A percentile compares a stretch with the other conserved stretches of the same genome.
These are phyloP conservation scores for Lecanicillium sp. DNA, from an alignment of 2,329 filamentous ascomycete genomes.

Conservation along the genomic window DNA sequence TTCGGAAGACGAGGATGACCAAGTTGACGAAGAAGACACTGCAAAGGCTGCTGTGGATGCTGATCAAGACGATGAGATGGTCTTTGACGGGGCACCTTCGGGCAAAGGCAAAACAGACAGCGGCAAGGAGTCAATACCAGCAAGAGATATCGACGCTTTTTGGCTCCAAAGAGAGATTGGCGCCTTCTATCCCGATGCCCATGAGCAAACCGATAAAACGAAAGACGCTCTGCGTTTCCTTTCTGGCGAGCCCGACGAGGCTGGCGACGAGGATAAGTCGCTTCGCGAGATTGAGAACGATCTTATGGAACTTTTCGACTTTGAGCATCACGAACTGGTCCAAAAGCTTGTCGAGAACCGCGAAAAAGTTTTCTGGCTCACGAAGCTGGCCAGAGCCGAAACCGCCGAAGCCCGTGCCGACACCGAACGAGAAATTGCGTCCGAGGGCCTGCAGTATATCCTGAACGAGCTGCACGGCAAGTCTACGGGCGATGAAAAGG, in stretches of 20 bases:
- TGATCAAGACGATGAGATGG: slow-evolving; percentile 72
- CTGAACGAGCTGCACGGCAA: slow-evolving; percentile 82
- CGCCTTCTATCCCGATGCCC: slow-evolving; percentile 78
- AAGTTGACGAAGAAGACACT: slow-evolving; percentile 52
- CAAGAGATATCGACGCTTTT: slow-evolving; percentile 91
- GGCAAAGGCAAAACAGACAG: slow-evolving; percentile 38
- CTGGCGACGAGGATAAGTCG: slow-evolving; percentile 71
- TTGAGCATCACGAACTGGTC: slow-evolving; percentile 89
- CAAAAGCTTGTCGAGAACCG: slow-evolving; percentile 85
- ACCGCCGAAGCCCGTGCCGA: slow-evolving; percentile 67
- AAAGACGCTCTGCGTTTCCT: slow-evolving; percentile 75
- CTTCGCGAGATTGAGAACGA: slow-evolving; percentile 96
- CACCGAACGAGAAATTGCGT: slow-evolving; percentile 85
- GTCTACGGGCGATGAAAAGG: slow-evolving; percentile 39
- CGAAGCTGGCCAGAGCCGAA: slow-evolving; percentile 74
- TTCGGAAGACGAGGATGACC: slow-evolving; percentile 61
- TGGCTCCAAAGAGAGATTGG: slow-evolving; percentile 95
- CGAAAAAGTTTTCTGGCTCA: slow-evolving; percentile 94
- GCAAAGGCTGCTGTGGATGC: slow-evolving; percentile 42
- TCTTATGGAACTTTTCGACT: slow-evolving; percentile 96
- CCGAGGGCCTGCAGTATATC: slow-evolving; percentile 78
- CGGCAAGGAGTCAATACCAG: slow-evolving; percentile 60
- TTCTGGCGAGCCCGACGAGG: slow-evolving; percentile 62
- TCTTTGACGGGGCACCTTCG: slow-evolving; percentile 62
- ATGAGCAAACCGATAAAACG: slow-evolving; percentile 90